These are phyloP conservation scores for Cucurbitaria berberidis DNA, from an alignment of 2,329 filamentous ascomycete genomes.

Conservation along the genomic window DNA sequence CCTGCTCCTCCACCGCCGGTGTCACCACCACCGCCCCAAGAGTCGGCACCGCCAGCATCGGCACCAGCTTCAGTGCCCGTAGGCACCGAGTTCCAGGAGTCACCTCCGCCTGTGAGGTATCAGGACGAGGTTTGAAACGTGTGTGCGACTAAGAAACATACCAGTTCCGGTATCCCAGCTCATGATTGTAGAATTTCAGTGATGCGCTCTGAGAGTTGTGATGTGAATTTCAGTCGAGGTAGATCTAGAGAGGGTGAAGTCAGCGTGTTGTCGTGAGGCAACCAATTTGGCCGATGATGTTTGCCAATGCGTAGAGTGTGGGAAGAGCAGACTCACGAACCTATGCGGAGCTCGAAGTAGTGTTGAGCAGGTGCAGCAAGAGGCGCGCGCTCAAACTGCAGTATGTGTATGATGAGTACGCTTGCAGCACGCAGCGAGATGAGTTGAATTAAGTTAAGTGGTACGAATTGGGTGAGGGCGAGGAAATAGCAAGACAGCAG, in stretches of 20 bases:
- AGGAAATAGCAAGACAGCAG: neutral
- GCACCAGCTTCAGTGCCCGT: constrained; percentile 20
- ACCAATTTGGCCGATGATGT: neutral
- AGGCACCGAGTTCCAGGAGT: constrained; percentile 16
- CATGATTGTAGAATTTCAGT: constrained; percentile 16
- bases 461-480: neutral
- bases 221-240: neutral
- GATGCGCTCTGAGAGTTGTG: neutral
- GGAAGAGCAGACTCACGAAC: neutral
- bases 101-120: constrained; percentile 21
- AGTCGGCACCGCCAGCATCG: constrained; percentile 14
- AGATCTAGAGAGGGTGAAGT: neutral
- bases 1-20: constrained; percentile 17
- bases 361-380: neutral
- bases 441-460: neutral
- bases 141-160: constrained; percentile 10
- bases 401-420: neutral
- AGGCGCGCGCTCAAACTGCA: neutral
- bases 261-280: neutral
- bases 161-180: constrained; percentile 27
- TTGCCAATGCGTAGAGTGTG: constrained; percentile 6
- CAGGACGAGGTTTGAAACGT: constrained; percentile 11
- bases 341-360: neutral
- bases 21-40: constrained; percentile 23
- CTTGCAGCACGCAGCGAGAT: neutral